These are phyloP conservation scores for Colletotrichum sp. DNA, from an alignment of 2,329 filamentous ascomycete species.

Conservation along the genomic window DNA sequence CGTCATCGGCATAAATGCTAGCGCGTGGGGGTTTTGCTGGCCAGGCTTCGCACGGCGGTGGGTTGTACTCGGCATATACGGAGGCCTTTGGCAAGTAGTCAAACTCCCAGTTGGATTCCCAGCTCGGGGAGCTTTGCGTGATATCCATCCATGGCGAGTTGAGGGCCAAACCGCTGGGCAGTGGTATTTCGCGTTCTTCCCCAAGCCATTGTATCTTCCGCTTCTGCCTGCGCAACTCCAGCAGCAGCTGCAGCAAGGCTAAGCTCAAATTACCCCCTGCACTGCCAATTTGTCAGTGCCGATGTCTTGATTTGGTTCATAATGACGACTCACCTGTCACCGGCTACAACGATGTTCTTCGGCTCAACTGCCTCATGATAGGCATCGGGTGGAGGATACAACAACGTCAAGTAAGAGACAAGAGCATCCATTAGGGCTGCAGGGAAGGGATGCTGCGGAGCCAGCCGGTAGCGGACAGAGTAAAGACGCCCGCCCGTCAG, in stretches of 20 bases:
- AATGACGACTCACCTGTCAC: conserved; percentile 60
- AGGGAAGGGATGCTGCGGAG: conserved; percentile 78
- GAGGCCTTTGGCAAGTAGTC: conserved; percentile 67
- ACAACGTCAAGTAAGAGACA: conserved; percentile 72
- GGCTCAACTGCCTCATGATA: conserved; percentile 70
- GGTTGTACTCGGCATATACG: conserved; percentile 28
- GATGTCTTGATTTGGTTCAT: not conserved
- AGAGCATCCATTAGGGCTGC: conserved; percentile 76
- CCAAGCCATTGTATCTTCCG: conserved; percentile 66
- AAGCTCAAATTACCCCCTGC: conserved; percentile 77
- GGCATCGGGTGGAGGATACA: conserved; percentile 73
- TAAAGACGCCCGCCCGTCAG: conserved; percentile 72
- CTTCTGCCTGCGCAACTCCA: conserved; percentile 61
- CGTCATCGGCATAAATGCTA: conserved; percentile 60
- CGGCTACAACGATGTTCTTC: conserved; percentile 71
- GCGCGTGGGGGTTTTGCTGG: conserved; percentile 59
- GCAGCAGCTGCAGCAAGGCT: conserved; percentile 70
- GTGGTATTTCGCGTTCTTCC: conserved; percentile 58
- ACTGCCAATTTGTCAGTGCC: conserved; percentile 36
- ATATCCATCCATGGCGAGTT: conserved; percentile 77
- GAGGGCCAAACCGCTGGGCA: conserved; percentile 69
- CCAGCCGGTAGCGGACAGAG: conserved; percentile 75
- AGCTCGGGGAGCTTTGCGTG: conserved; percentile 65
- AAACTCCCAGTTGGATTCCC: conserved; percentile 55
- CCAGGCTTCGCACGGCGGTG: conserved; percentile 59